Evolutionary conservation across 805 yeast species (phyloP), one percentile per base, ranked within the genome.

Genomic region (Ascoidea tarda): DNA sequence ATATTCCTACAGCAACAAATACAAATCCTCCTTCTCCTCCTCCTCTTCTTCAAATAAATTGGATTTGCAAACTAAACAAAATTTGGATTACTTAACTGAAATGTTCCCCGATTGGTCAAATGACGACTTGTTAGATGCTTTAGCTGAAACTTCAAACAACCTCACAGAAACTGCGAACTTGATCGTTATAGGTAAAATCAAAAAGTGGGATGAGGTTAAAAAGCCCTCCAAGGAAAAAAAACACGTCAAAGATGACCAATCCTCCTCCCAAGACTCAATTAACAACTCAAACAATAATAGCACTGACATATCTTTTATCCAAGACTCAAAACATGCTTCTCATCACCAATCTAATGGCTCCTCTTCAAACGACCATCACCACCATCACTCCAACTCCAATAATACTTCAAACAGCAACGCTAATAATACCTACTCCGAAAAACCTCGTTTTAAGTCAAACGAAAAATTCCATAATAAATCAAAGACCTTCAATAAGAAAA

Each of bases 71-170:
- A 55, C 62, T 49, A 65, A 65, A 54, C 60, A 60, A 52, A 71
- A 76, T 64, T 71, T 78, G 54, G 68, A 68, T 52, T 78, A 85
- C 45, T 77, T 91, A 60, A 67, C 75, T 50, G 98, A 91, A 69
- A 75, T 93, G 73, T 90, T 93, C 71, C 96, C 97, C 48, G 96
- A 87, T 64, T 93, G 99, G 99, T 77, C 86, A 49, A 73, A 76
- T 52, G 95, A 86, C 33, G 99, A 93, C 65, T 79, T 93, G 64
- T 69, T 74, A 49, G 78, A 83, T 51, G 80, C 88, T 54, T 80
- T 90, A 60, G 73, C 74, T 54, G 98, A 93, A 68, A 78, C 83
- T 57, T 74, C 59, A 47, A 74, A 81, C 57, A 89, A 85, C 64
- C 73, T 89, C 59, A 95, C 84, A 63, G 75, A 78, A 48, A 87